Conservation (phyloP, 257 asterid species). For the Lavandula angustifolia region DNA sequence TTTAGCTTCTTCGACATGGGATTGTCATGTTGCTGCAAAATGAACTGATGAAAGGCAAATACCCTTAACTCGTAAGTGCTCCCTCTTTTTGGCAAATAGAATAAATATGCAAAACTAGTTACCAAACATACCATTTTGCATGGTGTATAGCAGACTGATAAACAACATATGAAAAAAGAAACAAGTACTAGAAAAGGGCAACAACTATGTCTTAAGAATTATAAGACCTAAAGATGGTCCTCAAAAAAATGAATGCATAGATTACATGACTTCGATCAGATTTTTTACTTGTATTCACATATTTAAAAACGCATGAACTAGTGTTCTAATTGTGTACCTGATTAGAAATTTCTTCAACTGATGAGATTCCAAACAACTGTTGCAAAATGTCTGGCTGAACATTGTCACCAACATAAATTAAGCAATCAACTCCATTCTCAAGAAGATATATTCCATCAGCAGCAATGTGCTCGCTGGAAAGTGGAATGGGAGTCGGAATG, state of each 20-base stretch:
- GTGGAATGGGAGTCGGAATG: constrained; percentile 75
- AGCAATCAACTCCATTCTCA: constrained; percentile 94
- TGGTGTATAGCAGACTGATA: neutral
- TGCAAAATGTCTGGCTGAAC: constrained; percentile 56
- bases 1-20: constrained; percentile 85
- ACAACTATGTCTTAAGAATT: constrained; percentile 8
- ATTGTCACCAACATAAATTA: constrained; percentile 74
- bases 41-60: constrained; percentile 53
- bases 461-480: constrained; percentile 70
- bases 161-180: too few relatives aligned
- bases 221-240: constrained; percentile 8
- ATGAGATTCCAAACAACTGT: constrained; percentile 73
- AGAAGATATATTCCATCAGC: constrained; percentile 89
- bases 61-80: neutral
- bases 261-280: neutral
- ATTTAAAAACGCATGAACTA: neutral
- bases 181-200: constrained; percentile 20
- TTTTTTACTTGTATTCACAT: too few relatives aligned
- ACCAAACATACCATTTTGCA: too few relatives aligned
- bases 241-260: constrained; percentile 18
- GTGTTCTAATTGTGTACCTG: constrained; percentile 50
- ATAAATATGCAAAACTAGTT: neutral
- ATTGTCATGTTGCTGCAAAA: constrained; percentile 83
- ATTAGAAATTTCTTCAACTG: constrained; percentile 75
- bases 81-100: constrained; percentile 5